Conservation (phyloP, 176 grass and related monocot genomes). For the Elaeis guineensis region DNA sequence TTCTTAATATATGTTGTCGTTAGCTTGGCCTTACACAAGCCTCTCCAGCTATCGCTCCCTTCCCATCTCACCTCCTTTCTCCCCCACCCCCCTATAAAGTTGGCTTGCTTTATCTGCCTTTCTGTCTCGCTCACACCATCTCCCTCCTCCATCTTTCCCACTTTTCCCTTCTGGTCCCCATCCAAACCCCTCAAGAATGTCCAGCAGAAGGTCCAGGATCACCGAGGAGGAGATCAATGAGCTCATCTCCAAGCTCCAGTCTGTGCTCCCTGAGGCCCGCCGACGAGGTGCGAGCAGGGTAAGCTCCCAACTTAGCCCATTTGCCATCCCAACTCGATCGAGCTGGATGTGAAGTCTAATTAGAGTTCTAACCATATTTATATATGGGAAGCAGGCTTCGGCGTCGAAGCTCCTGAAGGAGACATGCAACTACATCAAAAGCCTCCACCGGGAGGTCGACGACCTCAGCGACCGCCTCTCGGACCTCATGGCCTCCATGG, state of each 20-base stretch:
- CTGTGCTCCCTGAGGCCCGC: conserved; percentile 60
- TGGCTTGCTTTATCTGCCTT: conserved; percentile 31
- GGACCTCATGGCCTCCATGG: conserved; percentile 70
- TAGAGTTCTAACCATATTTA: neutral
- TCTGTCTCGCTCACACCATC: conserved; percentile 38
- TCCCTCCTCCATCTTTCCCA: neutral
- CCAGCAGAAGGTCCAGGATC: conserved; percentile 65
- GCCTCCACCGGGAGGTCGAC: conserved; percentile 83
- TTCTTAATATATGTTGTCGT: too few species aligned
- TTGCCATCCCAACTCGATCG: too few species aligned
- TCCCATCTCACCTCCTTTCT: neutral
- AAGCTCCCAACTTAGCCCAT: neutral
- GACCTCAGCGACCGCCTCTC: conserved; percentile 90
- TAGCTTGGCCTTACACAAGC: neutral
- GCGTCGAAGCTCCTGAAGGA: conserved; percentile 85
- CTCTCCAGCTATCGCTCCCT: conserved; percentile 2
- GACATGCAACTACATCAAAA: conserved; percentile 96
- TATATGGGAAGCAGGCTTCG: conserved; percentile 44
- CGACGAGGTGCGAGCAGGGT: conserved; percentile 62
- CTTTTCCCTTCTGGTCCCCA: neutral
- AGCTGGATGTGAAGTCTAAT: too few species aligned
- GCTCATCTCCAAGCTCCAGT: conserved; percentile 88
- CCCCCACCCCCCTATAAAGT: neutral
- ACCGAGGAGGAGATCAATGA: conserved; percentile 77
- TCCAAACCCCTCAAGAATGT: conserved; percentile 33